Base-by-base conservation (phyloP, 164 flowering plant genomes). In the Berberis thunbergii region DNA sequence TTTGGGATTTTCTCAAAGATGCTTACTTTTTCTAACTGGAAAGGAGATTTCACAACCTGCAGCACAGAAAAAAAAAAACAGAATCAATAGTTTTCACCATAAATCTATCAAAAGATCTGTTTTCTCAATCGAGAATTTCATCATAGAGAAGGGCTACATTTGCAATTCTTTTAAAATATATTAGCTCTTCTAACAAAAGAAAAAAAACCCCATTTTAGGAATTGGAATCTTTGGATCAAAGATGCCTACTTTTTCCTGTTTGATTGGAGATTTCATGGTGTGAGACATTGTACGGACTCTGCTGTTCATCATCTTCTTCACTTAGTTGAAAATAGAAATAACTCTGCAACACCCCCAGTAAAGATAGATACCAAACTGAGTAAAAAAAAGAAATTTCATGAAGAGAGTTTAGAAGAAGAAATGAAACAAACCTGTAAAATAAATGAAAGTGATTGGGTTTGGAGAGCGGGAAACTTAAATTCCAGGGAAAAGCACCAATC, bases 241-340 rank as follows among this genome's bases (percentile, higher is more conserved):
- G 54, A 6, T 1, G n/a, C 54, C 1, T 52, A 52, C 54, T 52
- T 52, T 52, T 3, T 4, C 54, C 10, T 10, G 12, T 52, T 52
- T 52, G 4, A 52, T 11, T 63, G 57, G 64, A 26, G 39, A 59
- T 59, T 44, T 59, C 54, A 48, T 6, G 10, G 50, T 48, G 50
- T 48, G 50, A 7, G 10, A 7, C 50, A 8, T 11, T 52, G 54
- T 52, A 10, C 1, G 10, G 3, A 26, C 54, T 52, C 54, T 52
- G 54, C 4, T 52, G n/a, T 11, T 52, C 54, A 26, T 26, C 26
- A 52, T 52, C 54, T 52, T 52, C 54, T 50, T 50, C 54, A 50
- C 54, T 50, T 26, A 8, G 11, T 9, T 50, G 54, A 50, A 50
- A 52, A 52, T 4, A 7, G 11, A 52, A 11, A 10, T 10, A 52